Evolutionary conservation across 2,329 filamentous ascomycete genomes (phyloP).

Genomic region (Orbilia oligospora): DNA sequence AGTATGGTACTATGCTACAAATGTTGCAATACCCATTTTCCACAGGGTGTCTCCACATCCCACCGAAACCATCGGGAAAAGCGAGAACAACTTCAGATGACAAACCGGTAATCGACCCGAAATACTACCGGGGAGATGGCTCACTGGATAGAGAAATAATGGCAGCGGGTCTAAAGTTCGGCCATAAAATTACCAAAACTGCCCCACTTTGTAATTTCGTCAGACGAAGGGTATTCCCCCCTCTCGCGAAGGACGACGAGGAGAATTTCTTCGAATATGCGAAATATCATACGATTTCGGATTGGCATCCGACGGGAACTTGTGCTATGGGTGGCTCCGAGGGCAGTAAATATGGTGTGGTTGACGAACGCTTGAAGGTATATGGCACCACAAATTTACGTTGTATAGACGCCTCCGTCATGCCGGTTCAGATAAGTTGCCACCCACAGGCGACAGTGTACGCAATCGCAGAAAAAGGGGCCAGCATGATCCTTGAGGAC

Average conservation of each 20-base stretch:
- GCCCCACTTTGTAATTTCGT: conserved; percentile 67
- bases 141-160: conserved; percentile 69
- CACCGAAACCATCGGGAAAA: conserved; percentile 46
- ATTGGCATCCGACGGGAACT: conserved; percentile 68
- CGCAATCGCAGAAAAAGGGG: conserved; percentile 54
- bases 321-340: conserved; percentile 68
- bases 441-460: conserved; percentile 63
- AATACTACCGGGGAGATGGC: conserved; percentile 68
- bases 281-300: conserved; percentile 65
- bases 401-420: conserved; percentile 66
- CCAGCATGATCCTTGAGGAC: conserved; percentile 61
- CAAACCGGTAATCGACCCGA: conserved; percentile 68
- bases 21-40: conserved; percentile 72
- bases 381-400: conserved; percentile 69
- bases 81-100: conserved; percentile 62
- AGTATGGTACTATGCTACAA: conserved; percentile 70
- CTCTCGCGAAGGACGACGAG: conserved; percentile 52
- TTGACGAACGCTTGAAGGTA: conserved; percentile 68
- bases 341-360: conserved; percentile 68
- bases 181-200: conserved; percentile 67
- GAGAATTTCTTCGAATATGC: conserved; percentile 67
- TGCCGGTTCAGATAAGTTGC: conserved; percentile 59
- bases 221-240: conserved; percentile 65
- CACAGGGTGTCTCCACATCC: conserved; percentile 70
- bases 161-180: conserved; percentile 68